These are phyloP conservation scores for Yarrowia yakushimensis DNA, from an alignment of 805 yeast species.

Conservation along the genomic window DNA sequence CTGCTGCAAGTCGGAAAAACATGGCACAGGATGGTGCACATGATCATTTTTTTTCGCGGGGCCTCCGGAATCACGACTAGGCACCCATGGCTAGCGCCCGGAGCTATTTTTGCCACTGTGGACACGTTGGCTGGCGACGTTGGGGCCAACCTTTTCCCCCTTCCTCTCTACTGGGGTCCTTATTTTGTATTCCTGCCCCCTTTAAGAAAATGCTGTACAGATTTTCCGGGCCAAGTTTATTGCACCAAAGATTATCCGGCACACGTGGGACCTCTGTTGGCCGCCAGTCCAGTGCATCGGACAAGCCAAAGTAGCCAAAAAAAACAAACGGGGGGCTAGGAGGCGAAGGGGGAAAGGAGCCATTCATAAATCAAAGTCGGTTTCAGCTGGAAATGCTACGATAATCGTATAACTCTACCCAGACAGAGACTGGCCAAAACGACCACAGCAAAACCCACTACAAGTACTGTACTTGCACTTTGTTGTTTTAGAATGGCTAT, in stretches of 20 bases:
- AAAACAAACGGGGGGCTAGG: neutral
- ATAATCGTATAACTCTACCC: neutral
- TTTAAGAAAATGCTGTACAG: neutral
- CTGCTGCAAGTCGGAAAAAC: constrained; percentile 15
- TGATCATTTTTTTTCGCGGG: neutral
- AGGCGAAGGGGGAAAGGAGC: neutral
- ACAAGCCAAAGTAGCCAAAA: too few relatives aligned
- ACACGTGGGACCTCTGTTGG: constrained; percentile 2
- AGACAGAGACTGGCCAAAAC: too few relatives aligned
- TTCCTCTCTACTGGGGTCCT: neutral
- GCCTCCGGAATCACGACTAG: neutral
- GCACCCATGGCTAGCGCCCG: neutral
- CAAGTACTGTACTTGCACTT: too few relatives aligned
- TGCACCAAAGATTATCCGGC: constrained; percentile 7
- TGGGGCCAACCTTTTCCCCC: neutral
- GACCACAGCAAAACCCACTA: too few relatives aligned
- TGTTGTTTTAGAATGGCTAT: too few relatives aligned
- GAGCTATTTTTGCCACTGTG: neutral
- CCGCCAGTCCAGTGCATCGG: neutral
- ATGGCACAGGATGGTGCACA: neutral
- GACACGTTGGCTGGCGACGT: neutral
- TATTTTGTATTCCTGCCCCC: neutral
- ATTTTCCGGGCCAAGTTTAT: neutral
- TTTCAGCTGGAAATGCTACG: neutral
- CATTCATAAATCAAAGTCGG: neutral